Percentiles rank a stretch among this genome's conserved stretches.
These are phyloP conservation scores for Fistulinella cinereoalba DNA, from an alignment of 1,284 basidiomycete genomes.

Conservation along the genomic window DNA sequence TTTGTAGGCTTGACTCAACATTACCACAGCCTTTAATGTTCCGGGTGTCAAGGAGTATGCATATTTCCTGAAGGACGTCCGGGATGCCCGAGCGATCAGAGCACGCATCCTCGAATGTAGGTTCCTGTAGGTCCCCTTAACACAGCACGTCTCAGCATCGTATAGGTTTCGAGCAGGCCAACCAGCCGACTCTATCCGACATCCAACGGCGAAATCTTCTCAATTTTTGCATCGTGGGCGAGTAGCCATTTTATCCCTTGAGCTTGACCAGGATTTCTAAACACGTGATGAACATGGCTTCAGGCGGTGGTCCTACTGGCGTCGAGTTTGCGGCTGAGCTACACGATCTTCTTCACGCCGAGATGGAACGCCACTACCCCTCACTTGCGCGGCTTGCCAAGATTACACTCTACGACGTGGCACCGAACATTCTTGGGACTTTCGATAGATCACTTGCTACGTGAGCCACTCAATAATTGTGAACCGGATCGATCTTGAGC, in stretches of 20 bases:
- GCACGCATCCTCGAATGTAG: slow-evolving; percentile 70
- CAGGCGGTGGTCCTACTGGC: slow-evolving; percentile 74
- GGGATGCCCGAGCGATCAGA: slow-evolving; percentile 79
- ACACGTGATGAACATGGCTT: neutral
- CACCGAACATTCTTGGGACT: slow-evolving; percentile 73
- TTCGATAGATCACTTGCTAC: slow-evolving; percentile 72
- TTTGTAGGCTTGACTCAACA: slow-evolving; percentile 1
- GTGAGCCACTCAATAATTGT: slow-evolving; percentile 36
- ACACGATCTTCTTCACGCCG: slow-evolving; percentile 78
- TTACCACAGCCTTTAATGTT: slow-evolving; percentile 53
- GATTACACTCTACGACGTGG: slow-evolving; percentile 81
- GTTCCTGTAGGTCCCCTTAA: slow-evolving; percentile 17
- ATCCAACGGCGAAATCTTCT: slow-evolving; percentile 65
- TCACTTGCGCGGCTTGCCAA: slow-evolving; percentile 57
- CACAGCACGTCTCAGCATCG: slow-evolving; percentile 1
- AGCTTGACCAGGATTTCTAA: slow-evolving; percentile 1
- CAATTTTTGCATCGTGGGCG: slow-evolving; percentile 79
- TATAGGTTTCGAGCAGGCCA: slow-evolving; percentile 76
- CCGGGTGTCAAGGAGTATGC: slow-evolving; percentile 75
- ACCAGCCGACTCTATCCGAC: slow-evolving; percentile 66
- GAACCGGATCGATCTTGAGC: slow-evolving; percentile 3
- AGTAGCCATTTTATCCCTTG: slow-evolving; percentile 27
- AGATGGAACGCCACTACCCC: slow-evolving; percentile 69
- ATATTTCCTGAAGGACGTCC: slow-evolving; percentile 80
- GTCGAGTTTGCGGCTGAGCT: slow-evolving; percentile 87